Evolutionary conservation across 192 early-diverging fungal species (phyloP), one percentile per base, ranked within the genome.

Genomic region (Entrophospora sp.): DNA sequence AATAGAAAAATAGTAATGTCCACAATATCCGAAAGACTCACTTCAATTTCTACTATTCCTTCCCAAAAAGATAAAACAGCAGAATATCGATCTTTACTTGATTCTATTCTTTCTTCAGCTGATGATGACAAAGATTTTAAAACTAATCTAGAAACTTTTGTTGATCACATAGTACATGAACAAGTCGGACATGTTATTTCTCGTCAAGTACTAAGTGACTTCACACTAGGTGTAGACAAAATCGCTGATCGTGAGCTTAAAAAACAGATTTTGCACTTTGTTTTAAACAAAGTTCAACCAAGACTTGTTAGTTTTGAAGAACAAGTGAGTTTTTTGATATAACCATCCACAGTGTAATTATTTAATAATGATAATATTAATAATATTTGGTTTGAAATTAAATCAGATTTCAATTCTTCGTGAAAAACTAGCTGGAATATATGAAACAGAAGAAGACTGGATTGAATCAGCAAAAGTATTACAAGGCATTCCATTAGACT

Each of bases 401-500:
- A 42, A 32, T 46, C 70, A 83, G 81, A 85, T 93, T 6, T 89
- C 90, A 1, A 69, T 72, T 25, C 79, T 91, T 25, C 80, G 93
- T 24, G 85, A 87, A 49, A 81, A 88, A 44, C 77, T 98, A 27
- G 89, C 94, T 1, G 73, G 75, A 14, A 76, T 92, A 7, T 82
- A 86, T 51, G 88, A 90, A 42, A 68, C 76, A 10, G 82, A 91
- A 30, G 85, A 90, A 53, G 81, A 88, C 12, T 95, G 86, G 86
- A 72, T 78, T n/a, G 88, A 90, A 56, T 93, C 96, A 6, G 95
- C 95, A 7, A 81, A 77, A 64, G 81, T 87, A 25, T 80, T 98
- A 40, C 87, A 92, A 77, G 89, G 88, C 18, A 91, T 97, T 31
- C 88, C 93, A 5, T 79, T 95, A 60, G 96, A 98, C 60, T 93